Base-by-base conservation (phyloP, 2,329 filamentous ascomycete species). In the Hymenoscyphus linearis region DNA sequence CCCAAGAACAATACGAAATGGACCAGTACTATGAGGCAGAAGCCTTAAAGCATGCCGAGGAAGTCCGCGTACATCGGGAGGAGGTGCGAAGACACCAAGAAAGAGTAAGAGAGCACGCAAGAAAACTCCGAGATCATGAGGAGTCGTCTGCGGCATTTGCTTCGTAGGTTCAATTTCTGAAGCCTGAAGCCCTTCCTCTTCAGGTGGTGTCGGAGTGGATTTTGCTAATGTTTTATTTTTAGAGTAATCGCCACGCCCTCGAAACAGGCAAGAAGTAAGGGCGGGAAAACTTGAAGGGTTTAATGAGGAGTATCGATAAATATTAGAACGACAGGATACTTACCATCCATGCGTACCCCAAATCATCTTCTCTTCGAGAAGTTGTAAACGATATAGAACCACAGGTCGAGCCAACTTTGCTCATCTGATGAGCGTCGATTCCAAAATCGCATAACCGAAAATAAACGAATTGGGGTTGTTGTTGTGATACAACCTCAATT, bases 1-100 rank as follows among this genome's bases (percentile, higher is more conserved):
- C 70, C 3, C 69, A 71, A 52, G 70, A 72, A 53, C 68, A 72
- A 50, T 70, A 72, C 57, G 70, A 72, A 52, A 72, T 72, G 69
- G 62, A 65, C 22, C 70, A 71, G 53, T 72, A 71, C 47, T 72
- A 72, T 37, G 69, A 71, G 55, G 68, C 69, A 1, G 70, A 72
- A 55, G 69, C 69, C 10, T 59, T 72, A 59, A 68, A 66, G 50
- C 70, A 72, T 58, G 67, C 68, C 0, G 70, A 72, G 54, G 70
- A 72, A 40, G 61, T 71, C 62, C 62, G 70, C 27, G 37, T 68
- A 13, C 70, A 72, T 61, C 64, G 68, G 58, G 69, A 71, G 62
- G 70, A 71, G 60, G 66, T 72, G 12, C 62, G 67, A 26, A 66
- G 60, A 34, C 70, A 72, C 61, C 69, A 72, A 61, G 65, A 62